A percentile compares a stretch with the other conserved stretches of the same genome.
Evolutionary conservation across 768 basidiomycete genomes (phyloP).

Genomic region (Cyathus striatus): DNA sequence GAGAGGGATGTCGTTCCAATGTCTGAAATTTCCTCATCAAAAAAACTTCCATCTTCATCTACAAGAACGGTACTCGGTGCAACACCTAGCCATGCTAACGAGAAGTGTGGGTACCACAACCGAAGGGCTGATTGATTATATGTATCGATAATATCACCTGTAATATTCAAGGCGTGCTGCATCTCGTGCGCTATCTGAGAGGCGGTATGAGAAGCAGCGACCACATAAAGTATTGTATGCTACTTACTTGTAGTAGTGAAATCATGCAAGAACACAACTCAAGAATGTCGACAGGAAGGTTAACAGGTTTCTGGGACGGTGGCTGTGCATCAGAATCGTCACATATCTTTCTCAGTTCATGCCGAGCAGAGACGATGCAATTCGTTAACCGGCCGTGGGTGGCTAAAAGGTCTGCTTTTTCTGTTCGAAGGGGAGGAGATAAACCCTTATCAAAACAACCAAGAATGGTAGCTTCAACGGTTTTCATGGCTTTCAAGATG

Average conservation of each 20-base stretch:
- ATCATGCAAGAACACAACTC: constrained; percentile 35
- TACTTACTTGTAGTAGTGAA: constrained; percentile 36
- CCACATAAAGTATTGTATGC: neutral
- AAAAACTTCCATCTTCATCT: constrained; percentile 11
- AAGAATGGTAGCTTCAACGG: constrained; percentile 25
- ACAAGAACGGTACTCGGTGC: constrained; percentile 19
- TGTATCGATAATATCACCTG: constrained; percentile 18
- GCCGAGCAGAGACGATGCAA: constrained; percentile 17
- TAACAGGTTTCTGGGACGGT: constrained; percentile 11
- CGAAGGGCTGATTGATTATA: constrained; percentile 26
- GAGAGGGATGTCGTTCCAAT: constrained; percentile 14
- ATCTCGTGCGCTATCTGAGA: constrained; percentile 39
- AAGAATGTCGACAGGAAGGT: constrained; percentile 21
- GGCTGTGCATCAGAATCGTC: constrained; percentile 21
- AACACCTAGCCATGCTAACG: constrained; percentile 37
- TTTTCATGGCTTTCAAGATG: constrained; percentile 27
- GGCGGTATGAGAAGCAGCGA: neutral
- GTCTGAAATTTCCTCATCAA: constrained; percentile 12
- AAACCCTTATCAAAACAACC: constrained; percentile 12
- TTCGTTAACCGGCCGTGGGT: constrained; percentile 15
- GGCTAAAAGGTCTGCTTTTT: constrained; percentile 8
- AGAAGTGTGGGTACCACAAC: constrained; percentile 35
- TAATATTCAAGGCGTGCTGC: constrained; percentile 25
- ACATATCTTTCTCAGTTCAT: constrained; percentile 24
- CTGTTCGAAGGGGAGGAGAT: constrained; percentile 7